Evolutionary conservation across 768 basidiomycete genomes (phyloP).

Genomic region (Mycena maculata): DNA sequence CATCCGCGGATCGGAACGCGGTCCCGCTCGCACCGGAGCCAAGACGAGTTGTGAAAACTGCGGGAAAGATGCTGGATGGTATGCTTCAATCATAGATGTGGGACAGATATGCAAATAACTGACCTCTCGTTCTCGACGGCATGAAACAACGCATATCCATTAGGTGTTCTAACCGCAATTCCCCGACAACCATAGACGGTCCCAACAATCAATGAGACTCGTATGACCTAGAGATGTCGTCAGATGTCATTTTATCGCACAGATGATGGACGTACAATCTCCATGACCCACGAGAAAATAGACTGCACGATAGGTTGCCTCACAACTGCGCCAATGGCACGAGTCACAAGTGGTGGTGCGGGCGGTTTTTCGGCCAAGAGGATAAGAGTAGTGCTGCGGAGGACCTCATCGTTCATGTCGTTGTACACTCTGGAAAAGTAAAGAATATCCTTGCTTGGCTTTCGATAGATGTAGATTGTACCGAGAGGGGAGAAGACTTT

Average conservation of each 20-base stretch:
- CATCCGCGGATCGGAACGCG: conserved; percentile 10
- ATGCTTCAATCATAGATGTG: neutral
- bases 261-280: neutral
- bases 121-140: conserved; percentile 4
- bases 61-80: neutral
- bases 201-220: conserved; percentile 7
- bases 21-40: conserved; percentile 11
- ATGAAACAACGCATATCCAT: conserved; percentile 6
- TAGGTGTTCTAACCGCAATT: neutral
- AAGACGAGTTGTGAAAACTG: conserved; percentile 4
- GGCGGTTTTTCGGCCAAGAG: neutral
- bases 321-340: neutral
- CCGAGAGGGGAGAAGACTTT: conserved; percentile 3
- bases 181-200: neutral
- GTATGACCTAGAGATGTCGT: neutral
- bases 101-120: conserved; percentile 5
- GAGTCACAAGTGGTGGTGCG: too few relatives aligned
- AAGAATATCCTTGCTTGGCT: neutral
- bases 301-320: conserved; percentile 10
- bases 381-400: neutral
- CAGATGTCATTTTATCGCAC: neutral
- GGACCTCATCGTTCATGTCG: neutral
- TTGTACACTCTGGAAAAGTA: neutral
- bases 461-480: neutral
- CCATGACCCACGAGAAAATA: conserved; percentile 10